phyloP scores from a whole-genome alignment of 345 rosid genomes.

The Heritiera fomes region DNA sequence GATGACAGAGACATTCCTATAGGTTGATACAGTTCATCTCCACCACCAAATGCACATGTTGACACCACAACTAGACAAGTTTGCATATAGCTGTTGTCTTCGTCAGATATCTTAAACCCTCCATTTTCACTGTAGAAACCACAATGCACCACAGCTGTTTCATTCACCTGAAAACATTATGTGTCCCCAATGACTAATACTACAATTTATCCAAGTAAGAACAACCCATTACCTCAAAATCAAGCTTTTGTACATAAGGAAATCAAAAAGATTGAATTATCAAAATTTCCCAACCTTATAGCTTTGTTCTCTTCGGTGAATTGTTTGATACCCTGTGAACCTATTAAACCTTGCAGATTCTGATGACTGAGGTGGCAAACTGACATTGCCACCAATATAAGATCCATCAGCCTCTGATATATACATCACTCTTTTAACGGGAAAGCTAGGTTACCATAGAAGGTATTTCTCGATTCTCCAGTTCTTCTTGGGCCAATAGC shows the following conservation, averaged over 20 bases:
- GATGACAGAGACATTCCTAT: background rate
- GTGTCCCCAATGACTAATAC: too few species aligned
- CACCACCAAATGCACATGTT: background rate
- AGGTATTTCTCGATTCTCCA: background rate
- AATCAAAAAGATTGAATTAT: background rate
- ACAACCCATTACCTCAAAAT: background rate
- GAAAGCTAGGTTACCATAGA: background rate
- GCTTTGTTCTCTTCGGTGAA: background rate
- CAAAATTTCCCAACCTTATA: background rate
- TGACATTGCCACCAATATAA: background rate
- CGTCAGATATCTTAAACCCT: too few species aligned
- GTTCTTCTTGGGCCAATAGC: background rate
- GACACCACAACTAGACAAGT: background rate
- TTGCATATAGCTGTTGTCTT: too few species aligned
- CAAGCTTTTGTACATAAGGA: background rate
- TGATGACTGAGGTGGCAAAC: background rate
- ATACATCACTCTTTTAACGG: background rate
- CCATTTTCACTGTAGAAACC: too few species aligned
- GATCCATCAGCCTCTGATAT: background rate
- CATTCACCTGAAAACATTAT: background rate
- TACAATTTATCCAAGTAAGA: background rate
- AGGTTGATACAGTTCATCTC: background rate
- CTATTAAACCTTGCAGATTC: background rate
- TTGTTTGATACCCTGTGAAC: background rate
- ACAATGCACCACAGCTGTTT: too few species aligned